Base-by-base conservation (phyloP, 306 rosid species). In the Carpinus fangiana region DNA sequence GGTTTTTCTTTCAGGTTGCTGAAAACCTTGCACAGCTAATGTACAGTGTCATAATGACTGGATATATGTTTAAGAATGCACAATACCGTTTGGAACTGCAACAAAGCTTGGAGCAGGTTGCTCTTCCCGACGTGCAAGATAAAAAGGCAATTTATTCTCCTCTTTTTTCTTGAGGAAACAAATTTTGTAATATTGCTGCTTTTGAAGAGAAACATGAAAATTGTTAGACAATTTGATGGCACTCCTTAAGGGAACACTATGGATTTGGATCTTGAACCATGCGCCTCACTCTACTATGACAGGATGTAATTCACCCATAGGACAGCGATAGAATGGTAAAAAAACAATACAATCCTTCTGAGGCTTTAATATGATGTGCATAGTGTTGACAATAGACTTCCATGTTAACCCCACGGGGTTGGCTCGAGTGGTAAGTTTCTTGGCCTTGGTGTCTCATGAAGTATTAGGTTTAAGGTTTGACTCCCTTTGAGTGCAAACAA, bases 21-120 rank as follows among this genome's bases (percentile, higher is more conserved):
- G 99, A 95, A 85, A 95, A 95, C 85, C 93, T 95, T 48, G 99
- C 99, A 12, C 99, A 95, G 69, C 98, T 95, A 75, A 95, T 95
- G 99, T 95, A 95, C 86, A 95, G 99, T 80, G 88, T 93, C 79
- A 87, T 95, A 89, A 95, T 95, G 99, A 95, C 99, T 57, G 99
- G 98, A 68, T 95, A 95, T 74, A 95, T 95, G 96, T 95, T 95
- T 83, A 92, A 85, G 86, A 95, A 95, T 84, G 99, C 96, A 12
- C 99, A 93, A 83, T 79, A 91, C 79, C 94, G 99, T 53, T 77
- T 95, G 87, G 99, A 95, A 77, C 86, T 95, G 86, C 99, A 95
- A 80, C 96, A 95, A 78, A 79, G 98, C 86, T 87, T 95, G 84
- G 90, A 95, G 89, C 96, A 90, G 83, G 97, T 84, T 88, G 96